These are phyloP conservation scores for Kodamaea sp. DNA, from an alignment of 1,139 yeast species.

Conservation along the genomic window DNA sequence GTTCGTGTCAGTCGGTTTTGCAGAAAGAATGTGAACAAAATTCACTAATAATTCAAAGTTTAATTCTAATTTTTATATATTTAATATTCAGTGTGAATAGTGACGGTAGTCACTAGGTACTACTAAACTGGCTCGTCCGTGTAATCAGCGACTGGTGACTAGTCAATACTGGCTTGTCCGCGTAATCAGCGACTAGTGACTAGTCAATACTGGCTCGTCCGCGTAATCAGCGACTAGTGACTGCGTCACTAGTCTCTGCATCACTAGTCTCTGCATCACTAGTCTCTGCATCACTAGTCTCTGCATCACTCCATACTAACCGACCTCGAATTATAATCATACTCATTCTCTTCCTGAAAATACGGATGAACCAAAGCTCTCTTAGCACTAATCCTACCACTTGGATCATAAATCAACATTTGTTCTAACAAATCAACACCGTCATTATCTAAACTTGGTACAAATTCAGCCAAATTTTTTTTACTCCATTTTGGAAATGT, in stretches of 20 bases:
- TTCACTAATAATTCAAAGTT: no score
- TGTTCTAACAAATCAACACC: conserved; percentile 82
- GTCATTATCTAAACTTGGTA: conserved; percentile 76
- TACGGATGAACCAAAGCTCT: conserved; percentile 89
- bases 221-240: no score
- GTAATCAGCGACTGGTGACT: no score
- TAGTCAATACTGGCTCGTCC: no score
- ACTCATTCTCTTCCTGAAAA: conserved; percentile 56
- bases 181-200: no score
- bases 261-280: background rate
- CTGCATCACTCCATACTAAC: conserved; percentile 36
- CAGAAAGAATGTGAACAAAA: no score
- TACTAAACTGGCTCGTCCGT: no score
- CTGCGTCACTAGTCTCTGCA: background rate
- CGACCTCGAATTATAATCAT: conserved; percentile 32
- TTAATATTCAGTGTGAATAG: no score
- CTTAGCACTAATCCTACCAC: conserved; percentile 90
- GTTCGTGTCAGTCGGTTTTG: no score
- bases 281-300: background rate
- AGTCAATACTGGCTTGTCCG: no score
- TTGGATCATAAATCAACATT: conserved; percentile 87
- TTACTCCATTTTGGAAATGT: conserved; percentile 94
- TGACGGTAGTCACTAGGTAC: no score
- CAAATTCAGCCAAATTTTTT: conserved; percentile 64
- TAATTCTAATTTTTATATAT: no score